Base-by-base conservation (phyloP, 108 stramenopile genomes). In the Cyclotella kingstonii region DNA sequence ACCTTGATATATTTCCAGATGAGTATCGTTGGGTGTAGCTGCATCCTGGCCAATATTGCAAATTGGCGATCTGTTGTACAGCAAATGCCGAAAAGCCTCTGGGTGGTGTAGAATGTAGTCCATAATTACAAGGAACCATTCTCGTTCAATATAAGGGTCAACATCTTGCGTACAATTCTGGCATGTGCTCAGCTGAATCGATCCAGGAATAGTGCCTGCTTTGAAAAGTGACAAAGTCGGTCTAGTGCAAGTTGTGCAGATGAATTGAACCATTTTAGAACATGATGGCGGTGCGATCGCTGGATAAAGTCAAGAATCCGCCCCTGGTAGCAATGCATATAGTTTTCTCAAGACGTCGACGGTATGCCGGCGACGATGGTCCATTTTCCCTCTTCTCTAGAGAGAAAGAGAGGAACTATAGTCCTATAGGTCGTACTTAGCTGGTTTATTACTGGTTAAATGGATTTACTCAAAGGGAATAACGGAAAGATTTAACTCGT, bases 91-190 rank as follows among this genome's bases (percentile, higher is more conserved):
- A 66, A 70, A 85, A 15, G 87, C 84, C 60, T 76, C 73, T 29
- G 60, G 61, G 1, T 84, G 73, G 39, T 83, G 60, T 17, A 88
- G 54, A 10, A 83, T 53, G 42, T 80, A 81, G 51, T 88, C 87
- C 44, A 88, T 70, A 8, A 66, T 49, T 0, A 85, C 70, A 11
- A 85, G 61, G 22, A 88, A 35, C 78, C 66, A 76, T 66, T 88
- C 87, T 19, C 81, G 66, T 63, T 88, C 87, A 56, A 83, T 80
- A 43, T 88, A 88, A 0, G 84, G 82, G 50, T 88, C 87, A 43
- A 85, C 82, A 42, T 79, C 66, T 2, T 53, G 41, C 0, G 41
- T 22, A 15, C 68, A 69, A 23, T 22, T 8, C 30, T 45, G 17
- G 27, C 68, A 69, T 12, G 68, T 60, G 5, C 59, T 54, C 23